Percentiles rank a stretch among this genome's conserved stretches.
Conservation (phyloP, 768 basidiomycete species). For the Candolleomyces aberdarensis region DNA sequence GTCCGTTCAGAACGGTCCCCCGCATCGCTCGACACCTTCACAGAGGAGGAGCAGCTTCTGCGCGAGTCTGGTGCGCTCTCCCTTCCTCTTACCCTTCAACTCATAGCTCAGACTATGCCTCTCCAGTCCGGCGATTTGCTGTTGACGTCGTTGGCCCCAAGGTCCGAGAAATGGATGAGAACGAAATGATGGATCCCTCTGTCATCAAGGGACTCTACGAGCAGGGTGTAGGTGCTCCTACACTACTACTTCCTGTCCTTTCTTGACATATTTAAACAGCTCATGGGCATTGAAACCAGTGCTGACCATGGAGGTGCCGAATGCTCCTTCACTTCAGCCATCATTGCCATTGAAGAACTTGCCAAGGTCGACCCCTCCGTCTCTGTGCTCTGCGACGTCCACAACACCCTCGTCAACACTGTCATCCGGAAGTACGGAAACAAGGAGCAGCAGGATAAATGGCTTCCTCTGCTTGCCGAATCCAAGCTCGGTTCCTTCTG, state of each 20-base stretch:
- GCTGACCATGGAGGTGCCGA: conserved; percentile 83
- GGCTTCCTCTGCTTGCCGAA: conserved; percentile 79
- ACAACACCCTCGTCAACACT: conserved; percentile 98
- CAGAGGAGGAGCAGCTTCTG: conserved; percentile 93
- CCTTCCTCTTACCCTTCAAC: background rate
- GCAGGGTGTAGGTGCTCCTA: conserved; percentile 69
- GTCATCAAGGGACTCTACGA: conserved; percentile 90
- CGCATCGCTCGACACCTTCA: conserved; percentile 76
- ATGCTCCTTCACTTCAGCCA: conserved; percentile 90
- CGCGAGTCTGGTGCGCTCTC: conserved; percentile 74
- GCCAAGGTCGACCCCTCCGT: conserved; percentile 96
- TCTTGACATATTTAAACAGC: conserved; percentile 38
- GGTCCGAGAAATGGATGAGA: conserved; percentile 98
- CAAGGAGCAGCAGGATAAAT: conserved; percentile 82
- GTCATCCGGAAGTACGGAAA: conserved; percentile 85
- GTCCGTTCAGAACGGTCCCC: conserved; percentile 26
- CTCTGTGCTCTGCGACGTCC: conserved; percentile 95
- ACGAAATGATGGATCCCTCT: conserved; percentile 86
- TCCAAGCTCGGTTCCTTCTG: conserved; percentile 95
- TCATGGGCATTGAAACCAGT: conserved; percentile 97
- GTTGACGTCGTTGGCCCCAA: conserved; percentile 86
- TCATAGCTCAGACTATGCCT: conserved; percentile 1
- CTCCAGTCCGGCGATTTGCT: conserved; percentile 80
- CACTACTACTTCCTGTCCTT: background rate
- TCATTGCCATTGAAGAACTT: conserved; percentile 96